Evolutionary conservation across 2,329 filamentous ascomycete species (phyloP).

Genomic region (Cordyceps pruinosa): DNA sequence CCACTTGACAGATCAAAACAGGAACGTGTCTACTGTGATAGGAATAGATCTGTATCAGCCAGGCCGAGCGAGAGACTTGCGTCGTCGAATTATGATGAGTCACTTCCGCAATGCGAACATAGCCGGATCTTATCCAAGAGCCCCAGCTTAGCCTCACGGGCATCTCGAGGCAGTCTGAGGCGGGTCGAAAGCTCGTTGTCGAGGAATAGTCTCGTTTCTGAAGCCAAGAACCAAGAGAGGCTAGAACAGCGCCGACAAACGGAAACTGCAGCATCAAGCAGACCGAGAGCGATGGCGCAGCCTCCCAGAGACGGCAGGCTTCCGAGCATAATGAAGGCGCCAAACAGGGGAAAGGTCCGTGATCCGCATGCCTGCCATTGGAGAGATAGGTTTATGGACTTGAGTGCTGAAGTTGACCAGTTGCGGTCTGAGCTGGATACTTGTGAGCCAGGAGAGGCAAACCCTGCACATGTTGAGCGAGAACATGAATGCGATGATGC

Average conservation of each 20-base stretch:
- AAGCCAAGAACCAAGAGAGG: not conserved
- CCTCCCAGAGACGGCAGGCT: conserved; percentile 1
- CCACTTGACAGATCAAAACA: not conserved
- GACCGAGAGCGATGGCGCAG: not conserved
- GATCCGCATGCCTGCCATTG: conserved; percentile 32
- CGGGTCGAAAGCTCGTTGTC: not conserved
- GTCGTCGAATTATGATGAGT: conserved; percentile 4
- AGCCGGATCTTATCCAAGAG: not conserved
- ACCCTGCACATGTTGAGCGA: not conserved
- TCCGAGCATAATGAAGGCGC: conserved; percentile 7
- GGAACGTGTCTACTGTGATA: conserved; percentile 7
- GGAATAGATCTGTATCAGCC: conserved; percentile 9
- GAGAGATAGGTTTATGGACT: conserved; percentile 34
- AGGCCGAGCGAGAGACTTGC: conserved; percentile 3
- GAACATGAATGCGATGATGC: conserved; percentile 28
- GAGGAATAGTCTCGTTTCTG: not conserved
- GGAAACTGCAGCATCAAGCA: not conserved
- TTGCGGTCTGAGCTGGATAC: conserved; percentile 33
- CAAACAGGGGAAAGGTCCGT: not conserved
- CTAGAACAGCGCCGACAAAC: not conserved
- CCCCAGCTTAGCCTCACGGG: not conserved
- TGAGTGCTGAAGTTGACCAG: conserved; percentile 35
- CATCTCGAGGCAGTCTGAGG: not conserved
- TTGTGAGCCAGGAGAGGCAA: conserved; percentile 11
- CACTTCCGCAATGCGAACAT: not conserved